Base-by-base conservation (phyloP, 495 filamentous ascomycete species). In the Tuber calosporum region DNA sequence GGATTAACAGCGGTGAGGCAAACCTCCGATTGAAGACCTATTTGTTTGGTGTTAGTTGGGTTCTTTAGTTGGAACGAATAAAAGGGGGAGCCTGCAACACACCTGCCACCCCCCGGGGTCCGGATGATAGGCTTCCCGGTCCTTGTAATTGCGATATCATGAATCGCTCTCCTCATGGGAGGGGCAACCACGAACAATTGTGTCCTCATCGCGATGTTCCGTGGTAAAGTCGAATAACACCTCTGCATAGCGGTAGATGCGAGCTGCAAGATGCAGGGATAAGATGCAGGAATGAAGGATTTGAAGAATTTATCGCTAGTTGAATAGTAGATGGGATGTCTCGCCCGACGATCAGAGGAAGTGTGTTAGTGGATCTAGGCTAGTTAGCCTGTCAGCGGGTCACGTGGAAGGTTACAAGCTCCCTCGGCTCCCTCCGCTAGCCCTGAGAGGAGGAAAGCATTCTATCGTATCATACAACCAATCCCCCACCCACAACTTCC, bases 61-160 rank as follows among this genome's bases (percentile, higher is more conserved):
- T 3, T 19, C 53, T 30, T 17, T 26, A 34, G 26, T 62, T 34
- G 26, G 26, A 34, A 19, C 26, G 9, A 26, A n/a, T 37, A 36
- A n/a, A 69, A 0, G 4, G 0, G 34, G 45, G 22, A 41, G 62
- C 62, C n/a, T 42, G 72, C 69, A 69, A 83, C 87, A 86, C 83
- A 94, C 93, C 92, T 88, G 85, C 93, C 93, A 84, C 93, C 92
- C 81, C 62, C 69, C 8, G 92, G 90, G 73, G 88, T 84, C 82
- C 92, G 89, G 81, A 95, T 84, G 73, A 96, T 89, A 69, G 93
- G 92, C 86, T 92, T 94, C 82, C 93, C 93, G 67, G 93, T 96
- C 78, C 93, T 86, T 72, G 92, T 91, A 81, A 96, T 94, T 75
- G 89, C 84, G 77, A 96, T 86, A 86, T 96, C 93, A 81, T 91